Percentiles rank a stretch among this genome's conserved stretches.
These are phyloP conservation scores for Porcisia deanei DNA, from an alignment of 208 protist genomes.

Conservation along the genomic window DNA sequence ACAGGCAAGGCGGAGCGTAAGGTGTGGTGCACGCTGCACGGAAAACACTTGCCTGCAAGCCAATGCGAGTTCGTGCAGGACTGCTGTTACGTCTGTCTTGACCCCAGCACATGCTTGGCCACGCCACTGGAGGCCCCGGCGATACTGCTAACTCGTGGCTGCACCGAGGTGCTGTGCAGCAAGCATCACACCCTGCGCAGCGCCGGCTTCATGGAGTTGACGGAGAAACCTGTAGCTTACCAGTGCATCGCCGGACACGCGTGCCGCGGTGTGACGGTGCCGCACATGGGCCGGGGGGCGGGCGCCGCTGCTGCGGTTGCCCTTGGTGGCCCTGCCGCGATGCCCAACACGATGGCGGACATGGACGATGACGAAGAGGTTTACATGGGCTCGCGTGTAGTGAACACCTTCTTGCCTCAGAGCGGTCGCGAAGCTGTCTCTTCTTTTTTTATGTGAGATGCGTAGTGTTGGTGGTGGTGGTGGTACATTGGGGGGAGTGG, in stretches of 20 bases:
- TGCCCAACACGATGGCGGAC: conserved; percentile 14
- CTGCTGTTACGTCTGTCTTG: conserved; percentile 78
- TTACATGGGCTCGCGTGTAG: conserved; percentile 26
- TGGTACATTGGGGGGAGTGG: neutral
- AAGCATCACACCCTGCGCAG: conserved; percentile 74
- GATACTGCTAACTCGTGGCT: conserved; percentile 43
- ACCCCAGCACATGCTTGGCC: conserved; percentile 70
- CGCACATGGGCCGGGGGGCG: conserved; percentile 17
- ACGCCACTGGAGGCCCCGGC: conserved; percentile 73
- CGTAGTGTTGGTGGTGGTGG: too few relatives aligned
- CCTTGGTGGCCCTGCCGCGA: conserved; percentile 6
- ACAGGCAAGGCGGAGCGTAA: conserved; percentile 43
- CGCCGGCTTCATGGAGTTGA: conserved; percentile 73
- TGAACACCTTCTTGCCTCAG: conserved; percentile 32
- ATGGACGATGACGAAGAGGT: conserved; percentile 28
- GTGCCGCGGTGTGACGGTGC: conserved; percentile 60
- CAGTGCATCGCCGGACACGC: conserved; percentile 68
- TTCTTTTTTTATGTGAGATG: conserved; percentile 70
- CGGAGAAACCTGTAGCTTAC: conserved; percentile 59
- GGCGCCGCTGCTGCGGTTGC: conserved; percentile 3
- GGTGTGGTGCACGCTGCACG: conserved; percentile 83
- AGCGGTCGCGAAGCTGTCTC: conserved; percentile 61
- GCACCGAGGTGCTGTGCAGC: conserved; percentile 75
- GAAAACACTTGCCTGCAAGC: conserved; percentile 59
- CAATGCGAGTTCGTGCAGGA: conserved; percentile 69